Percentiles rank a stretch among this genome's conserved stretches.
Evolutionary conservation across 140 eudicot species (phyloP).

Genomic region (Cichorium intybus): DNA sequence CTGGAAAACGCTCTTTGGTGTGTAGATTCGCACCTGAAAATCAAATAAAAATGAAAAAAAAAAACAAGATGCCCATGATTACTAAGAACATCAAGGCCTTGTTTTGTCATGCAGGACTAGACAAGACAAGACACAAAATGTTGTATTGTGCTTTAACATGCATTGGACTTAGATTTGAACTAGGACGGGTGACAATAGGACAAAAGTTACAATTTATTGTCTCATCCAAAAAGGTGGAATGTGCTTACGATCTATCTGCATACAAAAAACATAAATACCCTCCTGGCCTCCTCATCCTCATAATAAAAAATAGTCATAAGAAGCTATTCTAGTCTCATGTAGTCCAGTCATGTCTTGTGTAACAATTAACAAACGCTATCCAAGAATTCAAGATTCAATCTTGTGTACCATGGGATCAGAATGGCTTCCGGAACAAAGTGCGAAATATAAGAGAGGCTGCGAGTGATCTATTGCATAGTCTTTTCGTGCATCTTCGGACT

Average conservation of each 20-base stretch:
- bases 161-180: too few relatives aligned
- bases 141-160: background rate
- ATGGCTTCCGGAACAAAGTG: conserved; percentile 74
- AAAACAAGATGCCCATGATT: background rate
- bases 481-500: conserved; percentile 45
- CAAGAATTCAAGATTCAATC: conserved; percentile 11
- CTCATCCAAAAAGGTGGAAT: background rate
- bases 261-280: background rate
- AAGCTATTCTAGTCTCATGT: background rate
- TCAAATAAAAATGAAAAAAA: background rate
- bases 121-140: background rate
- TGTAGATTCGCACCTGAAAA: conserved; percentile 69
- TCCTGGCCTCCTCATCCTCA: background rate
- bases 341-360: background rate
- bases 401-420: conserved; percentile 85
- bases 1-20: conserved; percentile 65
- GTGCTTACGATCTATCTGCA: background rate
- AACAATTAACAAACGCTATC: background rate
- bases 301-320: background rate
- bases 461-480: conserved; percentile 48
- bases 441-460: conserved; percentile 73
- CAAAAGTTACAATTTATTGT: background rate
- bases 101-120: background rate
- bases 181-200: background rate
- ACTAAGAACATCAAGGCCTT: conserved; percentile 1